Evolutionary conservation across 1,284 basidiomycete species (phyloP), one percentile per base, ranked within the genome.

Genomic region (Ceratobasidium sp.): DNA sequence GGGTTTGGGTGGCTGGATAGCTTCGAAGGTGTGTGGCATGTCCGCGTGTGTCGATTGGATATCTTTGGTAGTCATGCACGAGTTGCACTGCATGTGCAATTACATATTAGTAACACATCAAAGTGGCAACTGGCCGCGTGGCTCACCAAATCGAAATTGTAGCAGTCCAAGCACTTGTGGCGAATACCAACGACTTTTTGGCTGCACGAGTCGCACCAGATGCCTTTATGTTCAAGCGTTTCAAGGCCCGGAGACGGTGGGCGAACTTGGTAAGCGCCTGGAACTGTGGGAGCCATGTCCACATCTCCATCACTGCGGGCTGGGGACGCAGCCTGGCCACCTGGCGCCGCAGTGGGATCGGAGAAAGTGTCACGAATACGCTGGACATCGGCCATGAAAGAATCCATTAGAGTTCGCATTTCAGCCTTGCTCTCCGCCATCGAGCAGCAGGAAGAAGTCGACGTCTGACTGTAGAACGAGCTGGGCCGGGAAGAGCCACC

Each of bases 331-430:
- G 68, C 30, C 69, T 52, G 54, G 66, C 71, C 57, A 71, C 64
- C 44, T 72, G 72, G 33, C 70, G 66, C 19, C 69, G 68, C 46
- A 68, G 70, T 44, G 7, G 56, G 23, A 27, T 62, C 64, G 27
- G 47, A 56, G 39, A 41, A 58, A 16, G 54, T 64, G 30, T 69
- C 53, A 16, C 49, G 30, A n/a, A 19, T 14, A 41, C 46, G 41
- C 62, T 86, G 82, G 29, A 90, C 77, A 71, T 89, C 84, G 16
- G 75, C 74, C 72, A 87, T 83, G 76, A 92, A 90, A n/a, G 78
- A 79, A 44, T 78, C 74, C 62, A 91, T 76, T 25, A 90, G 77
- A 0, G 70, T 70, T 71, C 84, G 79, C 27, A 89, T 78, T 69
- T 87, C 85, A 44, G 77, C 77, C 76, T 83, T 88, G 56, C 80